Base-by-base conservation (phyloP, 148 eudicot species). In the Heliosperma pusillum region DNA sequence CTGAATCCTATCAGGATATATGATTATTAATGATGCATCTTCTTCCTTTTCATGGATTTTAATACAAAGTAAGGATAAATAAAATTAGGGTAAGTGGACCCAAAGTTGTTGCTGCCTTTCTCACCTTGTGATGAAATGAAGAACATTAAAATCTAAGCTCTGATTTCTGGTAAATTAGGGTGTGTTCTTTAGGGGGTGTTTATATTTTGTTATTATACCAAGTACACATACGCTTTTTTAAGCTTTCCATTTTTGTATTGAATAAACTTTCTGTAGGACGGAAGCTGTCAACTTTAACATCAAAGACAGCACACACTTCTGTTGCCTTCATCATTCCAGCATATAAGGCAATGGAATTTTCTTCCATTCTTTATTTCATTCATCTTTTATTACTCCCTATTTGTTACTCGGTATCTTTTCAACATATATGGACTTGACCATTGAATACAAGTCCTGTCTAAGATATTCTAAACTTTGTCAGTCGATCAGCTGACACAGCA, bases 301-400 rank as follows among this genome's bases (percentile, higher is more conserved):
- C 68, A 66, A 65, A 20, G 83, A 59, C 83, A 80, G 73, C 80
- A 2, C 67, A 33, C 50, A 65, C 67, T 57, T 75, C 66, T 80
- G 75, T 76, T 71, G 82, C 79, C 52, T n/a, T 76, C 80, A 80
- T 80, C 76, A 76, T 80, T 80, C 29, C 40, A 65, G 69, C 73
- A 80, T 76, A 69, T 59, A 16, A 70, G 63, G 67, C 59, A 15
- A 55, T 62, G 60, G n/a, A 58, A 21, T 19, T 77, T 21, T 8
- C 27, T 70, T 24, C 36, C 5, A 33, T 33, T 33, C n/a, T 19
- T 53, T 36, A 47, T 27, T 26, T 70, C 5, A 8, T 50, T 15
- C 11, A 40, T 45, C 44, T 10, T 42, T 27, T 42, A 40, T 50
- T 47, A 33, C 36, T 33, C 36, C 36, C 5, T 33, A 33, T n/a